Evolutionary conservation across 2,329 filamentous ascomycete species (phyloP).

Genomic region (Bisporella sp.): DNA sequence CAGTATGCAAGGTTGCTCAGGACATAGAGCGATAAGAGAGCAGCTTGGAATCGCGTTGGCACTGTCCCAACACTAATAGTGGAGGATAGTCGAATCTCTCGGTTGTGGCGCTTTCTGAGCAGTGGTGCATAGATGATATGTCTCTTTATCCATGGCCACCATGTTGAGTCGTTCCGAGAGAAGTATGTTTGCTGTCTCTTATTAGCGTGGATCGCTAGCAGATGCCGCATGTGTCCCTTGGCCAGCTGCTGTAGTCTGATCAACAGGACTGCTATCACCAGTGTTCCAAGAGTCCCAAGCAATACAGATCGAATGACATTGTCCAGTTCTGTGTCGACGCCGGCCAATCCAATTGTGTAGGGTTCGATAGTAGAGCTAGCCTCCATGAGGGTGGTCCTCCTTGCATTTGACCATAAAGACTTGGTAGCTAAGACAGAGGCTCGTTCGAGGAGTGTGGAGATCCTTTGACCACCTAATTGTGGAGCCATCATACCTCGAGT

Average conservation of each 20-base stretch:
- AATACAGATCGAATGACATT: slow-evolving; percentile 48
- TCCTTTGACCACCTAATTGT: too few species aligned
- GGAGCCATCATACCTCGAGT: too few species aligned
- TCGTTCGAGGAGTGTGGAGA: too few species aligned
- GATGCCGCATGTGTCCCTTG: slow-evolving; percentile 50
- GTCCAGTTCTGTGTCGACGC: slow-evolving; percentile 54
- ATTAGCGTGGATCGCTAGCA: slow-evolving; percentile 48
- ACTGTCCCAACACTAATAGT: slow-evolving; percentile 56
- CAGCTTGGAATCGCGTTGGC: slow-evolving; percentile 55
- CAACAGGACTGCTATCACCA: slow-evolving; percentile 45
- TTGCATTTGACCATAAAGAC: too few species aligned
- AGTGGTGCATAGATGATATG: slow-evolving; percentile 57
- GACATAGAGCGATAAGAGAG: slow-evolving; percentile 51
- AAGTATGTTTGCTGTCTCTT: slow-evolving; percentile 51
- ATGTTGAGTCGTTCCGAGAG: slow-evolving; percentile 47
- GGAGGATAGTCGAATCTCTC: slow-evolving; percentile 55
- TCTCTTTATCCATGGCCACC: slow-evolving; percentile 55
- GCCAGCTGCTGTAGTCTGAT: slow-evolving; percentile 47
- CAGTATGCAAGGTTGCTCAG: slow-evolving; percentile 57
- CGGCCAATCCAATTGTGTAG: slow-evolving; percentile 50
- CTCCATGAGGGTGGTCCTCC: too few species aligned
- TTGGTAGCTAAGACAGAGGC: too few species aligned
- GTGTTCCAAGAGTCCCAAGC: slow-evolving; percentile 54
- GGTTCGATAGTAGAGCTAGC: too few species aligned
- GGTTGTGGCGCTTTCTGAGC: slow-evolving; percentile 59